phyloP scores from a whole-genome alignment of 2,329 filamentous ascomycete species.

The Pseudogymnoascus sp. region DNA sequence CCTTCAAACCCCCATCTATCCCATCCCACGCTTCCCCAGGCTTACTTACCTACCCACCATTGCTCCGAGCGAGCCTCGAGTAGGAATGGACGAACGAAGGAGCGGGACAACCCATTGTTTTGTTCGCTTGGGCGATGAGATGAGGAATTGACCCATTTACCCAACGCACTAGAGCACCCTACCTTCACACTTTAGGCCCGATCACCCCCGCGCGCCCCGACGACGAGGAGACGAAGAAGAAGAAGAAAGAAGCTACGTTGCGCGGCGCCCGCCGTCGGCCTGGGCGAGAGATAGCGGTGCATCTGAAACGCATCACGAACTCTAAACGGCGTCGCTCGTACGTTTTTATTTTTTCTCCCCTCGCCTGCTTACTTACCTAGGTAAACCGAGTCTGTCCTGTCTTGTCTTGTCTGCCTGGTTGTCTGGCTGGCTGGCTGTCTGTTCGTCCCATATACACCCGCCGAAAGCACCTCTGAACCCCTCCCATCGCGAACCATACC shows the following conservation, averaged over 20 bases:
- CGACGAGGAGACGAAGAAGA: not conserved
- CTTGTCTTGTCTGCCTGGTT: not conserved
- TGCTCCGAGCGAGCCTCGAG: not conserved
- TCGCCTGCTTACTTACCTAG: not conserved
- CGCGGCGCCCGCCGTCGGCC: not conserved
- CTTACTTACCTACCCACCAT: not conserved
- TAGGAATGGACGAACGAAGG: not conserved
- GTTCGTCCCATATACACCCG: not conserved
- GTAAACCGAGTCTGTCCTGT: not conserved
- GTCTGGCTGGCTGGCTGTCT: not conserved
- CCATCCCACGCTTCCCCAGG: not conserved
- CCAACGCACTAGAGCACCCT: not conserved
- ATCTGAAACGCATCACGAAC: not conserved
- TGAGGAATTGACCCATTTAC: not conserved
- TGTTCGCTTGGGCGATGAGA: not conserved
- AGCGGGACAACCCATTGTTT: not conserved
- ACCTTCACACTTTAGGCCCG: not conserved
- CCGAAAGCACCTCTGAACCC: not conserved
- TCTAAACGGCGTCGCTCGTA: not conserved
- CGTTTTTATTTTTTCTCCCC: not conserved
- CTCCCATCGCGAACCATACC: constrained; percentile 1
- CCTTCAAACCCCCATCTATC: not conserved
- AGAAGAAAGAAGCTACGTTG: no score
- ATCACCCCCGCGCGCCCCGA: not conserved
- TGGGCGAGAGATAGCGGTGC: not conserved